Evolutionary conservation across 331 rosid genomes (phyloP), one percentile per base, ranked within the genome.

Genomic region (Prunus yedoensis): DNA sequence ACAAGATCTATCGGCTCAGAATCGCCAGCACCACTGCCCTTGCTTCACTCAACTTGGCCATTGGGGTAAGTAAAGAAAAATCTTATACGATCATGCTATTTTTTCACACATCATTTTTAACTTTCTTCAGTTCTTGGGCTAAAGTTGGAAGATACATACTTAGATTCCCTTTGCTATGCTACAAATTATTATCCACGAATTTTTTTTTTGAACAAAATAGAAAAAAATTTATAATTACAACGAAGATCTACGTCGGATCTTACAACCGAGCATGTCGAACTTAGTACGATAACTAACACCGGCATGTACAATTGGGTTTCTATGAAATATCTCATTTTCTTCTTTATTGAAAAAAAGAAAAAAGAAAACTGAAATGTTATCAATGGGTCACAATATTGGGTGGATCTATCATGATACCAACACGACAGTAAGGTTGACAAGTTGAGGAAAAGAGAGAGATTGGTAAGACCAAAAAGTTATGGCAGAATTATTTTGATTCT

Each of bases 1-100:
- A 89, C 1, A 90, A 84, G 80, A 91, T 84, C 9, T 94, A 94
- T 47, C 79, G 98, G 51, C 79, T 94, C 15, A 88, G 98, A 28
- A 79, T 94, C 66, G 87, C 98, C n/a, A 94, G 98, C 23, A 70
- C 90, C 68, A 90, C 97, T 46, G 84, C 97, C 27, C 45, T 90
- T 20, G 90, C 94, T 68, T 75, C 97, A 0, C 94, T 94, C 86
- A 94, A 86, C 84, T 81, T 94, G 74, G 97, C 93, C 85, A 87
- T 91, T 80, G 89, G 89, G 61, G 98, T 93, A 73, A 77, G 43
- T 35, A 6, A 5, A 1, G 41, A 1, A 75, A 15, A 46, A 46
- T 46, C 51, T 46, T 13, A 2, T 2, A 4, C n/a, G n/a, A n/a
- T 30, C 32, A 0, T 4, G 4, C 35, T 0, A n/a, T 56, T 18